Percentiles rank a stretch among this genome's conserved stretches.
These are phyloP conservation scores for Pseudopyrenochaeta lycopersici DNA, from an alignment of 2,329 filamentous ascomycete genomes.

Conservation along the genomic window DNA sequence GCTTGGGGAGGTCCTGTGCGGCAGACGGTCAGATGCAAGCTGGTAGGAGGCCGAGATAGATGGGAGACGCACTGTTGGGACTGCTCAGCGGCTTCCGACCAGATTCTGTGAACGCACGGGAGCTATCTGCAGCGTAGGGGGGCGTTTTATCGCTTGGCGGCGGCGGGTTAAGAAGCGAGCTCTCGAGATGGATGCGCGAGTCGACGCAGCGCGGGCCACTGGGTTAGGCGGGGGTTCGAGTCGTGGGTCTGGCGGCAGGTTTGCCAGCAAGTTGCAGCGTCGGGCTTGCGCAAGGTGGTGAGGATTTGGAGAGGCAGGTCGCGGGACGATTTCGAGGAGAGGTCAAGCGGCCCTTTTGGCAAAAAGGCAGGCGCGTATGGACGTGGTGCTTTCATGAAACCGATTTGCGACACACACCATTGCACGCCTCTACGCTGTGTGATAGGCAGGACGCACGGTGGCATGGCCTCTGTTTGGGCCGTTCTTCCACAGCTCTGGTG, in stretches of 20 bases:
- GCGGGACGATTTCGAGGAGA: background rate
- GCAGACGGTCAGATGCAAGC: conserved; percentile 13
- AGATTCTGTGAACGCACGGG: conserved; percentile 30
- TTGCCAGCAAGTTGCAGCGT: background rate
- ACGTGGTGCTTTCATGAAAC: conserved; percentile 30
- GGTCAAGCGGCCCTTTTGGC: conserved; percentile 24
- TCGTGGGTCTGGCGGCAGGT: conserved; percentile 9
- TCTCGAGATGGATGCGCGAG: conserved; percentile 31
- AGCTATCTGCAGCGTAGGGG: conserved; percentile 46
- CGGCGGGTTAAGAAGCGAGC: conserved; percentile 44
- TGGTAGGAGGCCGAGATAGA: conserved; percentile 12
- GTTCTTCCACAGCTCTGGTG: conserved; percentile 1
- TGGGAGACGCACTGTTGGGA: conserved; percentile 28
- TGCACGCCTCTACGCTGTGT: conserved; percentile 26
- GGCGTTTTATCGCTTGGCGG: conserved; percentile 48
- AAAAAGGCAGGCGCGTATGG: conserved; percentile 33
- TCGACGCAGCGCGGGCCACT: conserved; percentile 24
- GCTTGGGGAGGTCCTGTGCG: conserved; percentile 4
- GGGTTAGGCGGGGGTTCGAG: conserved; percentile 24
- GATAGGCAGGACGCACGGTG: conserved; percentile 31
- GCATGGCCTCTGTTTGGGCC: conserved; percentile 12
- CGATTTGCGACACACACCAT: conserved; percentile 33
- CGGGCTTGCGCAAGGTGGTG: background rate
- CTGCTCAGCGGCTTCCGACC: conserved; percentile 19
- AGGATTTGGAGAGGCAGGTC: background rate